Evolutionary conservation across 257 asterid species (phyloP), one percentile per base, ranked within the genome.

Genomic region (Solanum pimpinellifolium): DNA sequence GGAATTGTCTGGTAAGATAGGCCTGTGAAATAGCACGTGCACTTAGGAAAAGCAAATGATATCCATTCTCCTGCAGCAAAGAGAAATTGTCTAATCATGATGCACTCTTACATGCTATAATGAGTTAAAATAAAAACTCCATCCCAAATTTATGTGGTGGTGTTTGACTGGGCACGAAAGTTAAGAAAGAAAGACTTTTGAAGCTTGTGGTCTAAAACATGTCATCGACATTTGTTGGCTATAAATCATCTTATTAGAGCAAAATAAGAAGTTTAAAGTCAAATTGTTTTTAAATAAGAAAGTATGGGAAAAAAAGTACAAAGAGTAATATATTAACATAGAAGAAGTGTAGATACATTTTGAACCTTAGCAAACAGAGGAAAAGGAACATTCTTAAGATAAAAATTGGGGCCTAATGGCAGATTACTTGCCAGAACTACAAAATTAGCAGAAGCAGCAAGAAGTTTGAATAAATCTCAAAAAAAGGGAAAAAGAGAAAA

Each of bases 21-120:
- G 99, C 93, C 92, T 97, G 99, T 82, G 98, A 93, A 92, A 97
- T 96, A 21, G 99, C 90, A 66, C 99, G 99, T 83, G 99, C 99
- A 85, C 99, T 97, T 49, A 97, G 93, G 92, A 97, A 97, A 90
- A 97, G 95, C 87, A 97, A 88, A 87, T 97, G 97, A 91, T 96
- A 97, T 87, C 99, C 99, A 83, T 96, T 97, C 87, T 97, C 98
- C 99, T 97, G 96, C 92, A 92, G 52, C 91, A 92, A 39, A 56
- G 86, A n/a, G 72, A 88, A 60, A 84, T 29, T 65, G 44, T 49
- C 12, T 81, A 81, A 41, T 81, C 44, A 68, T 39, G 6, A 66
- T n/a, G 66, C 60, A 41, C 77, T 41, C 75, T 39, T 20, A 21
- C 12, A 21, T 14, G 23, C 11, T 42, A 52, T 31, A 68, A 47